Conservation (phyloP, 495 filamentous ascomycete genomes). For the Penicillium roqueforti region DNA sequence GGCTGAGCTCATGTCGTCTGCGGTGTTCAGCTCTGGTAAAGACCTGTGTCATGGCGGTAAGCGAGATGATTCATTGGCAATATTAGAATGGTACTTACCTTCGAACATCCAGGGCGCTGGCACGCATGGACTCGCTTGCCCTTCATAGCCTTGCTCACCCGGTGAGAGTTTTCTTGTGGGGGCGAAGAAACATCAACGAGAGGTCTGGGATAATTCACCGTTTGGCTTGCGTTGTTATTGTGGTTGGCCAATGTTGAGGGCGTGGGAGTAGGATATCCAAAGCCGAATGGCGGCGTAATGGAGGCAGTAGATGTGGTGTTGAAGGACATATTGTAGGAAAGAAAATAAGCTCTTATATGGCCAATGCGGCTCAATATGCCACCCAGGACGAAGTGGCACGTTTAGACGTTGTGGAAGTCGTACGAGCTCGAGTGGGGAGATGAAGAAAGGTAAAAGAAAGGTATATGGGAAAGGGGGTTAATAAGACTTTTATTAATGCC, state of each 20-base stretch:
- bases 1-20: slow-evolving; percentile 17
- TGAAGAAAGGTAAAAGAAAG: background rate
- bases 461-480: background rate
- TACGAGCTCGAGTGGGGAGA: background rate
- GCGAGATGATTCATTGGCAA: background rate
- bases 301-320: background rate
- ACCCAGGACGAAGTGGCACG: background rate
- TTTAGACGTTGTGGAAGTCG: background rate
- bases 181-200: background rate
- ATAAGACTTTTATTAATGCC: background rate
- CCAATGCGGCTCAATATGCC: background rate
- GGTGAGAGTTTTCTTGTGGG: slow-evolving; percentile 35
- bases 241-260: background rate
- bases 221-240: background rate
- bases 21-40: slow-evolving; percentile 79
- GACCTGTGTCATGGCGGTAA: slow-evolving; percentile 40
- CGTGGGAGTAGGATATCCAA: background rate
- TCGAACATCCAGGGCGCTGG: slow-evolving; percentile 52
- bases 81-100: slow-evolving; percentile 38
- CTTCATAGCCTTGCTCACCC: slow-evolving; percentile 74
- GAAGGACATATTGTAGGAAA: background rate
- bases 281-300: background rate
- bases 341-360: background rate
- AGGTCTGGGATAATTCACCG: background rate
- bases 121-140: slow-evolving; percentile 70